Conservation (phyloP, 2,329 filamentous ascomycete genomes). For the Diaporthe citriasiana region DNA sequence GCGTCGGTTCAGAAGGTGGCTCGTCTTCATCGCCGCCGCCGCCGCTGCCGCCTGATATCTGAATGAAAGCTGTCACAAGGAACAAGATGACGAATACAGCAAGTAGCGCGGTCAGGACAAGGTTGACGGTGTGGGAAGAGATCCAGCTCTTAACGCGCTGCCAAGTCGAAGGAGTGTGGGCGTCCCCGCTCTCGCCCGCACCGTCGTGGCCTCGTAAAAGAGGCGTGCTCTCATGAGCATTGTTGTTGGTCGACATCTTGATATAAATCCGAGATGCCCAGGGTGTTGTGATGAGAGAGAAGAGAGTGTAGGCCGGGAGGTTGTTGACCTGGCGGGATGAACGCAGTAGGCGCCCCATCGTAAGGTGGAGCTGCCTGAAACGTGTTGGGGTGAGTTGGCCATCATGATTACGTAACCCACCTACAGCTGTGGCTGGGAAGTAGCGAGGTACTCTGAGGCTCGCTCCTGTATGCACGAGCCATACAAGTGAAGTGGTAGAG, state of each 20-base stretch:
- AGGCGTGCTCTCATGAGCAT: slow-evolving; percentile 39
- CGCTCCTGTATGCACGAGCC: not conserved
- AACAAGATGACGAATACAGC: slow-evolving; percentile 37
- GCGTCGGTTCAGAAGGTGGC: slow-evolving; percentile 5
- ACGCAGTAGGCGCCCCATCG: not conserved
- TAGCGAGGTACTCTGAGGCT: not conserved
- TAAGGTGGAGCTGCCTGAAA: slow-evolving; percentile 33
- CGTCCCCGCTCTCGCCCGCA: not conserved
- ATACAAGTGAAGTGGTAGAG: not conserved
- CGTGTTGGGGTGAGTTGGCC: not conserved
- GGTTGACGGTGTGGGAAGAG: slow-evolving; percentile 33
- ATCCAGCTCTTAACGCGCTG: slow-evolving; percentile 30
- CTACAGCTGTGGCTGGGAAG: slow-evolving; percentile 1
- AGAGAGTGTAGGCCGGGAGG: not conserved
- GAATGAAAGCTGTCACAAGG: slow-evolving; percentile 6
- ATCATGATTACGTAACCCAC: not conserved
- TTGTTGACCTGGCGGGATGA: slow-evolving; percentile 24
- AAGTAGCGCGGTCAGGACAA: slow-evolving; percentile 35
- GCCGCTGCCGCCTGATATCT: not conserved
- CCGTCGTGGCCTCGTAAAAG: slow-evolving; percentile 39
- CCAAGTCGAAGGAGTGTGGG: slow-evolving; percentile 8
- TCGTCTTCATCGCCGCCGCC: not conserved
- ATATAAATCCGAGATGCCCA: not conserved
- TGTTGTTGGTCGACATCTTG: slow-evolving; percentile 26
- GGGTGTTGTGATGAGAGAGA: not conserved